A percentile compares a stretch with the other conserved stretches of the same genome.
Conservation (phyloP, 805 yeast genomes). For the Lipomyces spencermartinsiae region DNA sequence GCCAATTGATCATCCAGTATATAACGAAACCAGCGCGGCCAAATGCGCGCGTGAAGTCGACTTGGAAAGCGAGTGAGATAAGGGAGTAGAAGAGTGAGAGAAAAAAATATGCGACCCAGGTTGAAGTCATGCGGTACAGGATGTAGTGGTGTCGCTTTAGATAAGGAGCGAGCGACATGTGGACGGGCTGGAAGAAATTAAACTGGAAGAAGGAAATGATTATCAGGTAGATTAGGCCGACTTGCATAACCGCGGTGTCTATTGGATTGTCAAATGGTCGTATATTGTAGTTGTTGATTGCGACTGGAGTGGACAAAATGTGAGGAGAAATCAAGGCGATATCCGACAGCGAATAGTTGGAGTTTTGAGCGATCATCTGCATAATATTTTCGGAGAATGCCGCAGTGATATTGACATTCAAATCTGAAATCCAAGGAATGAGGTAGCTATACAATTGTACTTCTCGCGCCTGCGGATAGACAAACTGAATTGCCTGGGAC, state of each 20-base stretch:
- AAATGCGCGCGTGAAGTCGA: constrained; percentile 61
- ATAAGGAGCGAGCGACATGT: constrained; percentile 56
- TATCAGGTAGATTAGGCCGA: constrained; percentile 74
- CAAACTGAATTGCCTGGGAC: constrained; percentile 48
- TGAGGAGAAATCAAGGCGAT: constrained; percentile 40
- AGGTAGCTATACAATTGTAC: constrained; percentile 57
- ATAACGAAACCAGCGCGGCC: constrained; percentile 75
- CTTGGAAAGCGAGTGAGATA: constrained; percentile 72
- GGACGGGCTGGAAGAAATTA: constrained; percentile 60
- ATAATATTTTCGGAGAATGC: constrained; percentile 39
- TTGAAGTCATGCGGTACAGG: constrained; percentile 57
- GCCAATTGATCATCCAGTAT: constrained; percentile 69
- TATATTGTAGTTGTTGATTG: constrained; percentile 52
- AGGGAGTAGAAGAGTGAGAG: constrained; percentile 63
- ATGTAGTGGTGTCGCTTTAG: constrained; percentile 55
- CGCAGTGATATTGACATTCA: constrained; percentile 44
- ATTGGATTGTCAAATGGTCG: constrained; percentile 59
- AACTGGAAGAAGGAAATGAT: constrained; percentile 76
- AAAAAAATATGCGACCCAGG: constrained; percentile 60
- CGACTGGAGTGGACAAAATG: constrained; percentile 47
- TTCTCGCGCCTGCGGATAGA: constrained; percentile 72
- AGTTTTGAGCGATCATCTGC: constrained; percentile 45
- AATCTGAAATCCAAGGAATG: constrained; percentile 50
- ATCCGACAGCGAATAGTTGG: constrained; percentile 40
- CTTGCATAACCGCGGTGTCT: constrained; percentile 71